These are phyloP conservation scores for Multifurca ochricompacta DNA, from an alignment of 768 basidiomycete genomes.

Conservation along the genomic window DNA sequence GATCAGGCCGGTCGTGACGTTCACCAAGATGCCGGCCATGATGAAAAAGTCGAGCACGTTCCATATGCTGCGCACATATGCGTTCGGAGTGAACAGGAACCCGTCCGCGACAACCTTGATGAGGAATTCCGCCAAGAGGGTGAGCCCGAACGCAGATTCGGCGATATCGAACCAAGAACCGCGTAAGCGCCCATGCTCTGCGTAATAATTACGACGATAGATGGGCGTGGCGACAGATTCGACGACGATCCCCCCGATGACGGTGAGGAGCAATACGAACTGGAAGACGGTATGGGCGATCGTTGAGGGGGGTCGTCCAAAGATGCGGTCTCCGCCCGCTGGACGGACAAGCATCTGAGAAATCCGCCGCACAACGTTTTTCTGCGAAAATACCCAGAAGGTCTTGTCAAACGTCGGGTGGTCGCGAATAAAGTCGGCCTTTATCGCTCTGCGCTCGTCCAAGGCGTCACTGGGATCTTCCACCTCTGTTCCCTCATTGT, in stretches of 20 bases:
- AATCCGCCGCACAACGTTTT: constrained; percentile 57
- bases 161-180: constrained; percentile 84
- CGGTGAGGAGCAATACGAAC: constrained; percentile 59
- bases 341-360: constrained; percentile 84
- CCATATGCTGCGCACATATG: constrained; percentile 88
- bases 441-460: constrained; percentile 65
- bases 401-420: constrained; percentile 88
- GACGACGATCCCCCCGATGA: constrained; percentile 74
- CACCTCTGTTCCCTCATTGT: constrained; percentile 40
- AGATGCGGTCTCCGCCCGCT: constrained; percentile 78
- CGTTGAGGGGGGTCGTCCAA: constrained; percentile 63
- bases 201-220: constrained; percentile 70
- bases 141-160: constrained; percentile 62
- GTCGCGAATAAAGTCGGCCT: constrained; percentile 79
- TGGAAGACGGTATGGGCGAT: constrained; percentile 68
- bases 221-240: constrained; percentile 78
- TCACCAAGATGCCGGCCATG: constrained; percentile 68
- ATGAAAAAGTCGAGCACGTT: constrained; percentile 86
- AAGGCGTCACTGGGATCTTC: constrained; percentile 55
- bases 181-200: constrained; percentile 47
- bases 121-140: constrained; percentile 71
- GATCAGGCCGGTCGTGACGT: constrained; percentile 61
- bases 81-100: constrained; percentile 83
- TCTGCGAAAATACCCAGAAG: constrained; percentile 84
- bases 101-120: constrained; percentile 94